These are phyloP conservation scores for Neurospora crassa DNA, from an alignment of 2,329 filamentous ascomycete species.

Conservation along the genomic window DNA sequence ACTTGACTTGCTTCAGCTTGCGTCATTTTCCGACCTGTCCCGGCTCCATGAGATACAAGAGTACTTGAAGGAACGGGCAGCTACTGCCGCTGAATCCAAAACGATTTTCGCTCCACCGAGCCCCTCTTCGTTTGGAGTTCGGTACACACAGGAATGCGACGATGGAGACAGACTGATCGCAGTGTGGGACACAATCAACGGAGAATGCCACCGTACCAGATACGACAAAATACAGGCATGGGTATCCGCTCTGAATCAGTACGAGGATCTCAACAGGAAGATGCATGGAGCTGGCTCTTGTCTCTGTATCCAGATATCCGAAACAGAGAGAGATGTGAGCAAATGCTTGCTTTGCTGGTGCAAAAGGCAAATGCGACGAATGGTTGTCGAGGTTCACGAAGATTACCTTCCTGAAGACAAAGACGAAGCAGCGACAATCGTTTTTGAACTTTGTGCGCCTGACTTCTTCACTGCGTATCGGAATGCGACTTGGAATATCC, in stretches of 20 bases:
- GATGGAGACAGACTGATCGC: background rate
- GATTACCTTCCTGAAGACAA: background rate
- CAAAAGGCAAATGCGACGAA: background rate
- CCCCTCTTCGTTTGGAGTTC: background rate
- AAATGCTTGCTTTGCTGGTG: background rate
- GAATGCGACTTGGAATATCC: background rate
- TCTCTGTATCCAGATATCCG: background rate
- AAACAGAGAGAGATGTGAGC: background rate
- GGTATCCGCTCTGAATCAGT: background rate
- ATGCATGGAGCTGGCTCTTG: slow-evolving; percentile 2
- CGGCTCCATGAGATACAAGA: slow-evolving; percentile 39
- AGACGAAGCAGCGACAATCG: background rate
- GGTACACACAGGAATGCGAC: background rate
- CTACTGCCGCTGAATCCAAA: background rate
- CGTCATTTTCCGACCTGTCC: slow-evolving; percentile 34
- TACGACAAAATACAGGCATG: background rate
- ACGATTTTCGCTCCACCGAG: slow-evolving; percentile 7
- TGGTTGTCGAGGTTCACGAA: background rate
- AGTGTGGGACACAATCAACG: background rate
- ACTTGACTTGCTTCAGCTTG: slow-evolving; percentile 46
- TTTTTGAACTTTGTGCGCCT: background rate
- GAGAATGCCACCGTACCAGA: background rate
- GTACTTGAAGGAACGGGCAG: slow-evolving; percentile 33
- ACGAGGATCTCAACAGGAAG: slow-evolving; percentile 7
- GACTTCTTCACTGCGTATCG: background rate